Evolutionary conservation across 371 early-diverging fungal species (phyloP).

Genomic region (Entomophthora muscae): DNA sequence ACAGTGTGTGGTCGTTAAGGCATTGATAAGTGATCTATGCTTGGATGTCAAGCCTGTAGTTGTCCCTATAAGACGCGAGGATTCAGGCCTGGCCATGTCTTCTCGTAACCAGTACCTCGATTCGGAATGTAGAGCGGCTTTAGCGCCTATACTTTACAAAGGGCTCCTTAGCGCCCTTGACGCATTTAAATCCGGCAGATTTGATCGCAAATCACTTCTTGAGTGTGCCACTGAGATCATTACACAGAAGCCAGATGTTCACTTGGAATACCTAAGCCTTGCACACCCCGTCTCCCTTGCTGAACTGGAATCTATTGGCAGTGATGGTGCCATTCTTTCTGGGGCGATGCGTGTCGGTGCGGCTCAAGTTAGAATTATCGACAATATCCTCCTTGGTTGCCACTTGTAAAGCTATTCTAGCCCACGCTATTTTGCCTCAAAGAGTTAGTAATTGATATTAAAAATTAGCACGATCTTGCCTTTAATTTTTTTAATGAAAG

Average conservation of each 20-base stretch:
- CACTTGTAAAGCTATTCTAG: too few relatives aligned
- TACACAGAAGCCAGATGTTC: conserved; percentile 22
- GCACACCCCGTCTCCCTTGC: conserved; percentile 48
- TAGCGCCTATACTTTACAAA: conserved; percentile 59
- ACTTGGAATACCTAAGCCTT: conserved; percentile 72
- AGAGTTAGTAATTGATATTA: too few relatives aligned
- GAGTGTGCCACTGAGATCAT: conserved; percentile 21
- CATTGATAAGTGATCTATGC: conserved; percentile 66
- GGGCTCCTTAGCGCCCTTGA: conserved; percentile 37
- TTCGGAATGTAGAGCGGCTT: conserved; percentile 30
- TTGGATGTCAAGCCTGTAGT: conserved; percentile 59
- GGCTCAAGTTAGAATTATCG: conserved; percentile 62
- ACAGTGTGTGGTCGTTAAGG: conserved; percentile 74
- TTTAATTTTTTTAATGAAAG: too few relatives aligned
- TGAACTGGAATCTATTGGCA: conserved; percentile 30
- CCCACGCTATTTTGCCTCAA: too few relatives aligned
- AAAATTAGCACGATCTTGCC: too few relatives aligned
- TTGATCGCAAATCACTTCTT: conserved; percentile 28
- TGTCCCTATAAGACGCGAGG: conserved; percentile 60
- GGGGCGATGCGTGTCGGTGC: conserved; percentile 58
- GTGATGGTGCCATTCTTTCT: conserved; percentile 61
- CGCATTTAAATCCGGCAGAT: conserved; percentile 25
- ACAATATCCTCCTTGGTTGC: conserved; percentile 49
- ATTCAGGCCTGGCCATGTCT: conserved; percentile 78
- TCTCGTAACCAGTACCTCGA: conserved; percentile 76